phyloP scores from a whole-genome alignment of 805 yeast genomes.

The Pichia exigua region DNA sequence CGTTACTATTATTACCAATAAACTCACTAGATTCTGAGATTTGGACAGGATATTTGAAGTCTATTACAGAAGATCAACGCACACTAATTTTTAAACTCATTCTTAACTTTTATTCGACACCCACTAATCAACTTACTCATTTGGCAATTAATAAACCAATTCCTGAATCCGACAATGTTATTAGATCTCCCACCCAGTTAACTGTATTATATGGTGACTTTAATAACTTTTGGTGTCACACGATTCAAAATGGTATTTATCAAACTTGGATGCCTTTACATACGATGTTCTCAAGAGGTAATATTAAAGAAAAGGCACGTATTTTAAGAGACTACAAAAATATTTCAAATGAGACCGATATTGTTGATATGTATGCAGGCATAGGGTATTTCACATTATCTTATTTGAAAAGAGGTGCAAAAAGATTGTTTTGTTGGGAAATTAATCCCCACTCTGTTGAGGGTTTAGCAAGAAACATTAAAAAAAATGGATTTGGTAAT shows the following conservation, averaged over 20 bases:
- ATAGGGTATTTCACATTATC: constrained; percentile 78
- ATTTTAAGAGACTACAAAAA: constrained; percentile 33
- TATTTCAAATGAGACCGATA: constrained; percentile 32
- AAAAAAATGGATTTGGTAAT: constrained; percentile 32
- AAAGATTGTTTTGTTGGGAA: constrained; percentile 65
- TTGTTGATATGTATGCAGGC: constrained; percentile 73
- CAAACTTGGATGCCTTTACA: constrained; percentile 82
- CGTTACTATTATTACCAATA: constrained; percentile 51
- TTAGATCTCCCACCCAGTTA: constrained; percentile 56
- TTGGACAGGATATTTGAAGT: constrained; percentile 26
- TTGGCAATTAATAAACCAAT: constrained; percentile 71
- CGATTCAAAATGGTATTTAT: constrained; percentile 61
- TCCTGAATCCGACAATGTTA: constrained; percentile 15
- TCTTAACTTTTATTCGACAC: constrained; percentile 6
- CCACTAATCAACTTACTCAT: constrained; percentile 32
- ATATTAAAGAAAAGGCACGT: constrained; percentile 71
- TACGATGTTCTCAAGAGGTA: constrained; percentile 86
- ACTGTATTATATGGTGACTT: constrained; percentile 58
- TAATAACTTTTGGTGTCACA: constrained; percentile 72
- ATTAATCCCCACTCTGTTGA: constrained; percentile 77
- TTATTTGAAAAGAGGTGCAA: constrained; percentile 50
- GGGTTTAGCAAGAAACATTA: constrained; percentile 55
- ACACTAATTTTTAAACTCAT: not conserved
- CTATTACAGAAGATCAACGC: not conserved
- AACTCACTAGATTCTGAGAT: constrained; percentile 34